phyloP scores from a whole-genome alignment of 805 yeast genomes.

The Teunomyces cretensis region DNA sequence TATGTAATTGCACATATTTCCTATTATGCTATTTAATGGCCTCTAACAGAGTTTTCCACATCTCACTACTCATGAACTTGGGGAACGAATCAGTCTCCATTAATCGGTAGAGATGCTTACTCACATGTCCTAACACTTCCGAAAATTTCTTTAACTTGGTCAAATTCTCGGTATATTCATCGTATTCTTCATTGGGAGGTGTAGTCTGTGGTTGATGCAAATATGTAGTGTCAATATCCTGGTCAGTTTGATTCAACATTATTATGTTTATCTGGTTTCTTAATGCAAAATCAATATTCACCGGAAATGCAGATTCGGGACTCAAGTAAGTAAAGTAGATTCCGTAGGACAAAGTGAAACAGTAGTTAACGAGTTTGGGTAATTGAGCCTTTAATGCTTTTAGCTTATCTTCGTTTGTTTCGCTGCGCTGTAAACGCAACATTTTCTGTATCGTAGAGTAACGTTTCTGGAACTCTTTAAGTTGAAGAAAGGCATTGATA shows the following conservation, averaged over 20 bases:
- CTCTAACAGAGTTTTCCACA: slow-evolving; percentile 11
- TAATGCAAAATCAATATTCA: slow-evolving; percentile 63
- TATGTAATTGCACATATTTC: slow-evolving; percentile 2
- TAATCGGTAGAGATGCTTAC: slow-evolving; percentile 50
- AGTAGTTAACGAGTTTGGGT: slow-evolving; percentile 45
- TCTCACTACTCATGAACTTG: slow-evolving; percentile 50
- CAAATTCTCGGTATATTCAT: neutral
- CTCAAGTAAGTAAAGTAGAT: slow-evolving; percentile 67
- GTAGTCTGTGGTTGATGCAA: slow-evolving; percentile 10
- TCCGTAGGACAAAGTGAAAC: slow-evolving; percentile 60
- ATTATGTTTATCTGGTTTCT: slow-evolving; percentile 40
- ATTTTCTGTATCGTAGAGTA: slow-evolving; percentile 44
- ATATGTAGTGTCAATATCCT: neutral
- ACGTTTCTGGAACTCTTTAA: slow-evolving; percentile 51
- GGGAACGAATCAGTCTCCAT: slow-evolving; percentile 76
- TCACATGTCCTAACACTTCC: slow-evolving; percentile 48
- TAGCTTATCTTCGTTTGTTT: slow-evolving; percentile 1
- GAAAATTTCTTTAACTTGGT: slow-evolving; percentile 15
- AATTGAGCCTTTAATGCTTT: slow-evolving; percentile 16
- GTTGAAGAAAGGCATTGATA: slow-evolving; percentile 65
- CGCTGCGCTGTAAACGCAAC: slow-evolving; percentile 13
- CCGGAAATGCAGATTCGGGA: slow-evolving; percentile 63
- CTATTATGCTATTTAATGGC: slow-evolving; percentile 11
- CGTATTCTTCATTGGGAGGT: neutral
- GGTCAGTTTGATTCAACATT: slow-evolving; percentile 10